A percentile compares a stretch with the other conserved stretches of the same genome.
phyloP scores from a whole-genome alignment of 345 rosid genomes.

The Aquilaria malaccensis region DNA sequence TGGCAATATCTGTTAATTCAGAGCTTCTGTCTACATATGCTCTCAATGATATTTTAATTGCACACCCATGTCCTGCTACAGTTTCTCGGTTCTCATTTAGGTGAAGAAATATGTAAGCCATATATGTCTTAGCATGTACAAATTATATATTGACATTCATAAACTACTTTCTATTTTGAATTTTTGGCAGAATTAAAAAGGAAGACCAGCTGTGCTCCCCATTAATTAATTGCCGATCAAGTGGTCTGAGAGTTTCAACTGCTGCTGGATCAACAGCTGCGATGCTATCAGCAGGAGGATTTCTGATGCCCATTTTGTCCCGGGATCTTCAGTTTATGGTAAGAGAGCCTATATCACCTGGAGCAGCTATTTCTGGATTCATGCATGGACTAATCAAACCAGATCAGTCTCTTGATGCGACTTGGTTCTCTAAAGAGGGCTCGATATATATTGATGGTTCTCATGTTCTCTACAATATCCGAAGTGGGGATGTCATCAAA shows the following conservation, averaged over 20 bases:
- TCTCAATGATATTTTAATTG: conserved; percentile 67
- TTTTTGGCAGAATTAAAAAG: conserved; percentile 42
- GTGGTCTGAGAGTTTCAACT: conserved; percentile 86
- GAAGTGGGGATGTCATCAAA: conserved; percentile 49
- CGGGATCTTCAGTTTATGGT: conserved; percentile 77
- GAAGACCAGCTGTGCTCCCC: conserved; percentile 32
- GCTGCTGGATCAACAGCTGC: conserved; percentile 94
- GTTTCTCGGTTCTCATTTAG: conserved; percentile 80
- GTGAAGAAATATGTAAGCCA: conserved; percentile 24
- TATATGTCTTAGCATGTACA: too few relatives aligned
- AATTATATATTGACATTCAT: too few relatives aligned
- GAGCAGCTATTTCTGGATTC: conserved; percentile 23
- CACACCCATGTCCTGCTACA: conserved; percentile 81
- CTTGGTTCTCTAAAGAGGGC: conserved; percentile 68
- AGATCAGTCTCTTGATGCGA: conserved; percentile 42
- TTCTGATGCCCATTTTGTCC: conserved; percentile 60
- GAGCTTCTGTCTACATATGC: conserved; percentile 49
- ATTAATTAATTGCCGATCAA: conserved; percentile 65
- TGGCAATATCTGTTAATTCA: conserved; percentile 55
- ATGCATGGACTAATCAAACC: conserved; percentile 64
- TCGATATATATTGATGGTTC: conserved; percentile 71
- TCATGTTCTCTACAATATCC: conserved; percentile 39
- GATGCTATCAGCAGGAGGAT: conserved; percentile 90
- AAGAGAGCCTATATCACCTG: conserved; percentile 74
- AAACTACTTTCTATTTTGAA: too few relatives aligned